phyloP scores from a whole-genome alignment of 2,329 filamentous ascomycete species.

The Trichoderma oligosporum region DNA sequence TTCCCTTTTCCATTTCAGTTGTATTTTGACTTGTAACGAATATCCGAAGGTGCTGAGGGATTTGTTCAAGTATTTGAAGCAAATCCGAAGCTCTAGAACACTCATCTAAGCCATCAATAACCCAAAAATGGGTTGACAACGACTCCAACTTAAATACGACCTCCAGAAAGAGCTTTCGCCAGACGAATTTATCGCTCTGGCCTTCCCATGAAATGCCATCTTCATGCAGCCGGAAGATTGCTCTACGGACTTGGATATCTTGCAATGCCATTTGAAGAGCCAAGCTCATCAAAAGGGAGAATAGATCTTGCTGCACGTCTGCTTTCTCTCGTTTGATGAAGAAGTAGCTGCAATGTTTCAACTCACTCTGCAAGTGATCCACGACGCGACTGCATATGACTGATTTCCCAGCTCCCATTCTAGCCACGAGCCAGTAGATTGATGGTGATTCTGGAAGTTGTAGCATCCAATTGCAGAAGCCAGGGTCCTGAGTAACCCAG shows the following conservation, averaged over 20 bases:
- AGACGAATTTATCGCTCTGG: slow-evolving; percentile 1
- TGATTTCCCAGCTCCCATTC: slow-evolving; percentile 15
- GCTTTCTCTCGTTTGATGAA: neutral
- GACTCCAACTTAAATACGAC: neutral
- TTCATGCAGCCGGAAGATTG: neutral
- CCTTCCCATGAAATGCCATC: neutral
- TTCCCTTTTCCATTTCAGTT: neutral
- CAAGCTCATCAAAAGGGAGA: too few relatives aligned
- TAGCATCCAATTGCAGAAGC: neutral
- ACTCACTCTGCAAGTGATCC: neutral
- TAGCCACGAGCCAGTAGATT: slow-evolving; percentile 4
- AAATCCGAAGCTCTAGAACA: neutral
- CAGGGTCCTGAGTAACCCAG: slow-evolving; percentile 4
- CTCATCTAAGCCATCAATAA: slow-evolving; percentile 14
- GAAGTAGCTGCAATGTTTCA: slow-evolving; percentile 4
- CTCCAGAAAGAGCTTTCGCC: slow-evolving; percentile 11
- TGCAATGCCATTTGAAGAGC: slow-evolving; percentile 12
- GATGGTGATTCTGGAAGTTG: neutral
- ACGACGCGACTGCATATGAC: slow-evolving; percentile 3
- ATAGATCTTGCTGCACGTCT: neutral
- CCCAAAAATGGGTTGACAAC: neutral
- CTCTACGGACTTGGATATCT: neutral
- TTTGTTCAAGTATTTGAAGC: neutral
- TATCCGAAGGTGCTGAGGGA: neutral
- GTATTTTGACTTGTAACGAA: slow-evolving; percentile 3